A percentile compares a stretch with the other conserved stretches of the same genome.
Evolutionary conservation across 495 filamentous ascomycete genomes (phyloP).

Genomic region (Tricharina praecox): DNA sequence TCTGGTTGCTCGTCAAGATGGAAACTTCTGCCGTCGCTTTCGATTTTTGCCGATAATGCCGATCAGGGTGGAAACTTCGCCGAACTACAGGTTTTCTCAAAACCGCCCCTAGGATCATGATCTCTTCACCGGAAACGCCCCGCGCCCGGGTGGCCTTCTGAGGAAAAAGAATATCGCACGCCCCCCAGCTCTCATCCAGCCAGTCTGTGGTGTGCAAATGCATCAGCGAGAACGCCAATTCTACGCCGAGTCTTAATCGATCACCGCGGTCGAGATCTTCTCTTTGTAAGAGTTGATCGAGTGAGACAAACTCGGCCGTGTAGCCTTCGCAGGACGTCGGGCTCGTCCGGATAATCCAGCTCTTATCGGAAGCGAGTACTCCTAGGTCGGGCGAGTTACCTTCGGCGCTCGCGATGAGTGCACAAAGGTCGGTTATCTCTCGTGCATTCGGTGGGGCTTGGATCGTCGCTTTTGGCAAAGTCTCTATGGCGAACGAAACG

Average conservation of each 20-base stretch:
- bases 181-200: slow-evolving; percentile 10
- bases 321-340: not conserved
- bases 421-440: slow-evolving; percentile 12
- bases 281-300: slow-evolving; percentile 6
- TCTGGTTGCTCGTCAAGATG: slow-evolving; percentile 14
- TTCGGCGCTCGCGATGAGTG: slow-evolving; percentile 3
- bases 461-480: not conserved
- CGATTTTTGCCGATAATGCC: slow-evolving; percentile 2
- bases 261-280: not conserved
- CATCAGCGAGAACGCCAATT: slow-evolving; percentile 14
- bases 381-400: slow-evolving; percentile 6
- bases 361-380: slow-evolving; percentile 6
- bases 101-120: slow-evolving; percentile 6
- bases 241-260: slow-evolving; percentile 16
- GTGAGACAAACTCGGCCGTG: slow-evolving; percentile 3
- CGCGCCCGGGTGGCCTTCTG: not conserved
- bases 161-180: slow-evolving; percentile 14
- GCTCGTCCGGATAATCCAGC: slow-evolving; percentile 8
- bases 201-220: slow-evolving; percentile 16
- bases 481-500: not conserved
- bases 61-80: slow-evolving; percentile 18
- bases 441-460: not conserved
- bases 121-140: not conserved
- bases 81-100: slow-evolving; percentile 15
- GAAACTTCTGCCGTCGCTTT: not conserved